Evolutionary conservation across 2,329 filamentous ascomycete species (phyloP), one percentile per base, ranked within the genome.

Genomic region (Cordyceps farinosa): DNA sequence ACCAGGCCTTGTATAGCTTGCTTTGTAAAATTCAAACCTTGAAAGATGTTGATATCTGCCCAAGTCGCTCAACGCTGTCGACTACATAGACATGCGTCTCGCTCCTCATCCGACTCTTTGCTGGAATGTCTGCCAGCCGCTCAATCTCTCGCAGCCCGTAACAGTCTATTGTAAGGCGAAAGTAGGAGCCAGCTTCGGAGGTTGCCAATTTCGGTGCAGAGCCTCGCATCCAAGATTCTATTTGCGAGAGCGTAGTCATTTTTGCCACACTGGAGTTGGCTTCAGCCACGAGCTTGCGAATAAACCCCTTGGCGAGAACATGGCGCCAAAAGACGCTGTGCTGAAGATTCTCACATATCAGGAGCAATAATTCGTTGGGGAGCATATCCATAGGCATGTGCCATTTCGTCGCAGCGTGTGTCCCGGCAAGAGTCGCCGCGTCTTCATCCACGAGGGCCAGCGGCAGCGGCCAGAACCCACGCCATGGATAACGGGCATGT

Each of bases 401-500:
- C 58, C 48, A 53, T n/a, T 53, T 10, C 27, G 58, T 11, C 3
- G 38, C 48, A 13, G 48, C 58, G 29, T 54, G 50, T 6, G n/a
- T n/a, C 58, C 34, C 45, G 48, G 58, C 58, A 5, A 45, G 29
- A 13, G n/a, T 45, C n/a, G 38, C 48, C n/a, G 58, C 58, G 10
- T 61, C 48, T 17, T 61, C 13, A 30, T 45, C 58, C 48, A 53
- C 6, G 8, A 53, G 36, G 29, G 48, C 45, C 38, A 36, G 29
- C 27, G 58, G 58, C 17, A 61, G 30, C 5, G 58, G 58, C 58
- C 58, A 61, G 17, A 61, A 61, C 1, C 58, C 58, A n/a, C 58
- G 58, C 58, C 58, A 61, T 5, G 58, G 58, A 32, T 61, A 61
- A 13, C 58, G 58, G 8, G 58, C 58, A 36, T 61, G 58, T 29